Conservation (phyloP, 1,284 basidiomycete genomes). For the Fomitopsis pinicola region DNA sequence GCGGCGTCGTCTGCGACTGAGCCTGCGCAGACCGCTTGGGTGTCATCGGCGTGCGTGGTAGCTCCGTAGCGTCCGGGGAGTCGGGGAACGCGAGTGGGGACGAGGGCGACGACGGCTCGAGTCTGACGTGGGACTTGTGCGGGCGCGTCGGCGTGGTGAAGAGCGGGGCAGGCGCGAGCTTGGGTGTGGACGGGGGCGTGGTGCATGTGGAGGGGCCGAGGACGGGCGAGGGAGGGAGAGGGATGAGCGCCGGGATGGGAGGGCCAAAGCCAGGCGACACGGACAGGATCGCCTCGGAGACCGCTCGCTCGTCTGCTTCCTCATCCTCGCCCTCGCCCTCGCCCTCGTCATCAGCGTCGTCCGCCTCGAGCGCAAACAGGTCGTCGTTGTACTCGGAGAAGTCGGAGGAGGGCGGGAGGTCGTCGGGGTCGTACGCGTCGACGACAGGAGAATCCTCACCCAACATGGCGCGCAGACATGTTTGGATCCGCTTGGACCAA, state of each 20-base stretch:
- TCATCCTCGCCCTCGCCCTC: not conserved
- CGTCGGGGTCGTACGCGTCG: constrained; percentile 13
- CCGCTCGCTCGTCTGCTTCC: constrained; percentile 8
- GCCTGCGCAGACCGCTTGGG: constrained; percentile 15
- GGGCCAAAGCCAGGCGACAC: constrained; percentile 3
- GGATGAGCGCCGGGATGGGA: constrained; percentile 5
- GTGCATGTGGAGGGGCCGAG: constrained; percentile 14
- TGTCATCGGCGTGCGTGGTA: constrained; percentile 12
- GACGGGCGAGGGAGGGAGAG: constrained; percentile 9
- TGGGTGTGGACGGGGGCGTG: constrained; percentile 16
- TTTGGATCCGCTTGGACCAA: constrained; percentile 39
- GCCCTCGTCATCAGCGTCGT: constrained; percentile 13
- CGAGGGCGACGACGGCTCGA: constrained; percentile 11
- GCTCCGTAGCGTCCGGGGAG: not conserved
- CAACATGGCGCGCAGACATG: constrained; percentile 14
- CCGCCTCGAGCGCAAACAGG: constrained; percentile 3
- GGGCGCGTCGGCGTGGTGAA: constrained; percentile 29
- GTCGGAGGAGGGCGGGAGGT: constrained; percentile 3
- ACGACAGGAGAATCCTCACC: constrained; percentile 10
- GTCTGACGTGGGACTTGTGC: constrained; percentile 21
- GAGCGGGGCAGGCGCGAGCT: constrained; percentile 12
- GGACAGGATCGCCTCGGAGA: constrained; percentile 3
- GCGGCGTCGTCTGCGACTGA: constrained; percentile 10
- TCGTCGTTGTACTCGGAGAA: not conserved
- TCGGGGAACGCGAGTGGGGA: constrained; percentile 11